A percentile compares a stretch with the other conserved stretches of the same genome.
Conservation (phyloP, 495 filamentous ascomycete genomes). For the Penicillium bovifimosum region DNA sequence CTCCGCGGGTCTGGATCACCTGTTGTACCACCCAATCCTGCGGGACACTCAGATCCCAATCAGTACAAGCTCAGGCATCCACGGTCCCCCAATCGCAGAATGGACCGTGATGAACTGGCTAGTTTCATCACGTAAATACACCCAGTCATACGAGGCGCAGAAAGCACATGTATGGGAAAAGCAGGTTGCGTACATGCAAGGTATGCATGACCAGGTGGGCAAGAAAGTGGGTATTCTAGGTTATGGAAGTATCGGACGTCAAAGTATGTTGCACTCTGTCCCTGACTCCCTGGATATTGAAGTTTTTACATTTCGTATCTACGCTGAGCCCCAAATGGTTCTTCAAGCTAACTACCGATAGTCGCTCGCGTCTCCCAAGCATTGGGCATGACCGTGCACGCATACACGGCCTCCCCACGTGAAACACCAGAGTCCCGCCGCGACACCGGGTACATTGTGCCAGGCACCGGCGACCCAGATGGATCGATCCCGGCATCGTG, state of each 20-base stretch:
- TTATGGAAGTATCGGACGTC: slow-evolving; percentile 79
- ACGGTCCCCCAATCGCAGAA: slow-evolving; percentile 81
- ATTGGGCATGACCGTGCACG: slow-evolving; percentile 75
- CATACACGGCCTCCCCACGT: slow-evolving; percentile 67
- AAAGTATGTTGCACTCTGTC: slow-evolving; percentile 35
- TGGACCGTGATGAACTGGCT: slow-evolving; percentile 59
- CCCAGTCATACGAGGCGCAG: slow-evolving; percentile 40
- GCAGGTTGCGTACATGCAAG: slow-evolving; percentile 10
- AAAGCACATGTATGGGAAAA: slow-evolving; percentile 36
- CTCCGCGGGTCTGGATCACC: slow-evolving; percentile 68
- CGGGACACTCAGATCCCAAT: slow-evolving; percentile 57
- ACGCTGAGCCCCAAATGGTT: too few species aligned
- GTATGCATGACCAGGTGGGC: slow-evolving; percentile 46
- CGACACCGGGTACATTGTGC: slow-evolving; percentile 64
- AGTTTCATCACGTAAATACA: slow-evolving; percentile 50
- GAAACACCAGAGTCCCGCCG: slow-evolving; percentile 48
- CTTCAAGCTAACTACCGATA: slow-evolving; percentile 5
- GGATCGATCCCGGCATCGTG: slow-evolving; percentile 65
- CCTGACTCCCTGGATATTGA: background rate
- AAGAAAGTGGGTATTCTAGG: slow-evolving; percentile 69
- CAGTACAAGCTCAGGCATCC: slow-evolving; percentile 69
- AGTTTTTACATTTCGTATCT: too few species aligned
- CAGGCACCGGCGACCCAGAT: slow-evolving; percentile 72
- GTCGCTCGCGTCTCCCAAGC: slow-evolving; percentile 62
- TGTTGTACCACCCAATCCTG: slow-evolving; percentile 58